A percentile compares a stretch with the other conserved stretches of the same genome.
These are phyloP conservation scores for Nothomitra cinnamomea DNA, from an alignment of 2,329 filamentous ascomycete genomes.

Conservation along the genomic window DNA sequence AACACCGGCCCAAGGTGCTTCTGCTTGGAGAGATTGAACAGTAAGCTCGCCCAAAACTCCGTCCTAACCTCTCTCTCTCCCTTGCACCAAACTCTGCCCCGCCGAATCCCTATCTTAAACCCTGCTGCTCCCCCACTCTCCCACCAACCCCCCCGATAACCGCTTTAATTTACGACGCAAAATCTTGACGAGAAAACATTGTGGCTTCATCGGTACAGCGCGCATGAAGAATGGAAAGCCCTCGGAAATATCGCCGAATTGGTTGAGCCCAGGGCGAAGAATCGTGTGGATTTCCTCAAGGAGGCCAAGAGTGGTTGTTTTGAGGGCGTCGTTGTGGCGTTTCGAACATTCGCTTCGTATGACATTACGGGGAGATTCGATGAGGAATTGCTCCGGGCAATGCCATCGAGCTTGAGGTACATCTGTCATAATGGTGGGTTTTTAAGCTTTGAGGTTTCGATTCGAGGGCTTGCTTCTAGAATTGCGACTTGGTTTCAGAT, in stretches of 20 bases:
- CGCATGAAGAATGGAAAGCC: constrained; percentile 44
- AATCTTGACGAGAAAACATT: constrained; percentile 7
- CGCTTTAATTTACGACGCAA: constrained; percentile 6
- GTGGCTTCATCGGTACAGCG: constrained; percentile 28
- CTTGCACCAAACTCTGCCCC: background rate
- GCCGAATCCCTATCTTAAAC: background rate
- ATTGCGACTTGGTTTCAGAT: constrained; percentile 18
- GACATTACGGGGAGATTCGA: constrained; percentile 53
- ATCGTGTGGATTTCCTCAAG: constrained; percentile 48
- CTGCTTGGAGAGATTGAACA: constrained; percentile 46
- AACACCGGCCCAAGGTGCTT: constrained; percentile 36
- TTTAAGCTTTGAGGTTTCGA: constrained; percentile 9
- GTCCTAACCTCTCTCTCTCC: background rate
- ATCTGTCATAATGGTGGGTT: constrained; percentile 41
- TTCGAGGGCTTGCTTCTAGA: constrained; percentile 22
- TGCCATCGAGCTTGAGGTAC: constrained; percentile 38
- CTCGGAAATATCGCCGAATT: constrained; percentile 48
- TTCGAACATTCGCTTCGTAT: constrained; percentile 52
- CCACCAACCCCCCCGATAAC: background rate
- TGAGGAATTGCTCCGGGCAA: constrained; percentile 43
- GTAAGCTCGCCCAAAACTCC: constrained; percentile 25
- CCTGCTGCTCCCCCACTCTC: background rate
- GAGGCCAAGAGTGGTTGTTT: constrained; percentile 49
- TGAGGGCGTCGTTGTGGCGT: constrained; percentile 47
- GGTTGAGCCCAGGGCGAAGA: constrained; percentile 40